Evolutionary conservation across 305 asterid genomes (phyloP), one percentile per base, ranked within the genome.

Genomic region (Ilex paraguariensis): DNA sequence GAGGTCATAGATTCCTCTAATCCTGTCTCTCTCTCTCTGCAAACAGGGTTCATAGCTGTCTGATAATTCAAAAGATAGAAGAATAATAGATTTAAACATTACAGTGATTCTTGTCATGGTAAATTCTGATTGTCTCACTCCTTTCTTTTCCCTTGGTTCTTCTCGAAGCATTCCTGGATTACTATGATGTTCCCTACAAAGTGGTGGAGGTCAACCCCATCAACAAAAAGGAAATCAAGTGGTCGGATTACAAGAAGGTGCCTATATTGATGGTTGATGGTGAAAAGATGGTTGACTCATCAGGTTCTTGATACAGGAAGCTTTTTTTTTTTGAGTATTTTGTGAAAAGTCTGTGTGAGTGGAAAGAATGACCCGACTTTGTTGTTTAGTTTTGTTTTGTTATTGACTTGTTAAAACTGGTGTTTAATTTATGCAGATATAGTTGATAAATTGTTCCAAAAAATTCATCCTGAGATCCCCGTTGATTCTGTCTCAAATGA

Each of bases 251-350:
- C 13, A 54, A 54, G 58, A 54, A 54, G 58, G 58, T 54, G 30
- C 58, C 58, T 7, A 54, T 54, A 15, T 54, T 54, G 58, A 54
- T 54, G 58, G 58, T 54, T 17, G 58, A 54, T 54, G 58, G 58
- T 6, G 58, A 54, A 12, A 33, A 54, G 13, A 6, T 54, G 58
- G 58, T 54, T 6, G 58, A 54, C 7, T 54, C 58, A 15, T 54
- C 58, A 54, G 58, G 58, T 54, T n/a, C 30, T 21, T 54, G 30
- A 54, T 28, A 4, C 3, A 21, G 1, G 28, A 21, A 21, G 28
- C 28, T 1, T 21, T 21, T 21, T 21, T 21, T 21, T 21, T 21
- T 21, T 21, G 0, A 21, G 28, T 21, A 21, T 21, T 21, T 21
- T 21, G 28, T 21, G 28, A 21, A 21, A 21, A 21, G 28, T 21